Base-by-base conservation (phyloP, 306 rosid genomes). In the Fragaria vesca region DNA sequence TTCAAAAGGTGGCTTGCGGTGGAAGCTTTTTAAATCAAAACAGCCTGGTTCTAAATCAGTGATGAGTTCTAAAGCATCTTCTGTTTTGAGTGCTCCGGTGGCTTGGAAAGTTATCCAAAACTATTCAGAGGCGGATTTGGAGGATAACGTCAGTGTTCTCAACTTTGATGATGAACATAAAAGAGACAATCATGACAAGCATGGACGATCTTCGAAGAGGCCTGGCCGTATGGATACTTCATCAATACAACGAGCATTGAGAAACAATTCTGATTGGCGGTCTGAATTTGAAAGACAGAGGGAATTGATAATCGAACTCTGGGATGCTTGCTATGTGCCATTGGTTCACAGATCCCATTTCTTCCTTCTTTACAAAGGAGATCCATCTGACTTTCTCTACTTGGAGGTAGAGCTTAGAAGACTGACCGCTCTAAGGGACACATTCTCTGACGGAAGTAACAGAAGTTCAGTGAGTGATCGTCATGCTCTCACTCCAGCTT, bases 331-430 rank as follows among this genome's bases (percentile, higher is more conserved):
- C 86, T 81, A 86, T 74, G 90, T 88, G 63, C 93, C 99, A 16
- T 69, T 95, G 80, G 89, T 87, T 18, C 97, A 95, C 78, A 87
- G 97, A 65, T 79, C 99, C 69, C 88, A 87, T 78, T 95, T 88
- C 82, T 95, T 91, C 82, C 90, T 91, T 76, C 93, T 95, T 72
- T 84, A 86, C 78, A 88, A 91, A 79, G 96, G 99, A 1, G 97
- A 91, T 66, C 90, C 83, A 71, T 86, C 97, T 2, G 96, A 95
- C 81, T 73, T 88, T 32, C 90, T 88, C 71, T 92, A 88, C 91
- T 73, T 91, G 81, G 92, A 91, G 69, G 87, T 90, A 63, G 97
- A 92, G 87, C 86, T 89, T 74, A 83, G 97, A 83, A 91, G 99
- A 84, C 66, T 95, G 80, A 85, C 88, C 74, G 88, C 84, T 78